These are phyloP conservation scores for Gyrodon lividus DNA, from an alignment of 768 basidiomycete species.

Conservation along the genomic window DNA sequence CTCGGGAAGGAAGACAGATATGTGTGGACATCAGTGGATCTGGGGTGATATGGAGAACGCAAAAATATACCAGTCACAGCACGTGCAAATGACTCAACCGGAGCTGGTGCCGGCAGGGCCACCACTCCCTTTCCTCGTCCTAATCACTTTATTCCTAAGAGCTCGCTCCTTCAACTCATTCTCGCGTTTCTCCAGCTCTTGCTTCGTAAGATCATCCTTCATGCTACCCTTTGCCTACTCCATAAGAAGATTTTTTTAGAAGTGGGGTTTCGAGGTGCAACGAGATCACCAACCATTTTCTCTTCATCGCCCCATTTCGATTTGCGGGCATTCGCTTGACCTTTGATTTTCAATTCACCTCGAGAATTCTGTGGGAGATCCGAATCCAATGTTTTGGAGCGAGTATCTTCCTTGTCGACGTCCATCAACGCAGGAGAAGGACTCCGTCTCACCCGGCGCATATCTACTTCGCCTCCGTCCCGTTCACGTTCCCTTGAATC, in stretches of 20 bases:
- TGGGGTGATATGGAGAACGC: slow-evolving; percentile 12
- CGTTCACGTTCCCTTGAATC: slow-evolving; percentile 28
- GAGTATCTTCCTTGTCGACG: slow-evolving; percentile 23
- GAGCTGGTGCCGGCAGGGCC: slow-evolving; percentile 14
- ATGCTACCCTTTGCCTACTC: slow-evolving; percentile 20
- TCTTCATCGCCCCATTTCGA: slow-evolving; percentile 53
- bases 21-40: slow-evolving; percentile 22
- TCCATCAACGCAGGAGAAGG: slow-evolving; percentile 24
- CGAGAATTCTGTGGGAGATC: slow-evolving; percentile 32
- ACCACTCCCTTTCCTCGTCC: slow-evolving; percentile 57
- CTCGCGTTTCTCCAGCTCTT: slow-evolving; percentile 66
- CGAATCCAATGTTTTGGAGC: slow-evolving; percentile 24
- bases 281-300: slow-evolving; percentile 19
- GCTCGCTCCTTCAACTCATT: slow-evolving; percentile 81
- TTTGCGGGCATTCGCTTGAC: slow-evolving; percentile 58
- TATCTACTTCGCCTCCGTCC: slow-evolving; percentile 11
- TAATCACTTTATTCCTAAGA: slow-evolving; percentile 77
- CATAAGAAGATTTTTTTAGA: slow-evolving; percentile 13
- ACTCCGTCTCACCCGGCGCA: slow-evolving; percentile 26
- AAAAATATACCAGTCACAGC: slow-evolving; percentile 20
- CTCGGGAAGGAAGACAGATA: slow-evolving; percentile 20
- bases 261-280: slow-evolving; percentile 2
- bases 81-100: slow-evolving; percentile 17
- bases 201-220: slow-evolving; percentile 12
- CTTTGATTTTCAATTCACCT: slow-evolving; percentile 73